A percentile compares a stretch with the other conserved stretches of the same genome.
These are phyloP conservation scores for Colletotrichum kahawae DNA, from an alignment of 2,329 filamentous ascomycete species.

Conservation along the genomic window DNA sequence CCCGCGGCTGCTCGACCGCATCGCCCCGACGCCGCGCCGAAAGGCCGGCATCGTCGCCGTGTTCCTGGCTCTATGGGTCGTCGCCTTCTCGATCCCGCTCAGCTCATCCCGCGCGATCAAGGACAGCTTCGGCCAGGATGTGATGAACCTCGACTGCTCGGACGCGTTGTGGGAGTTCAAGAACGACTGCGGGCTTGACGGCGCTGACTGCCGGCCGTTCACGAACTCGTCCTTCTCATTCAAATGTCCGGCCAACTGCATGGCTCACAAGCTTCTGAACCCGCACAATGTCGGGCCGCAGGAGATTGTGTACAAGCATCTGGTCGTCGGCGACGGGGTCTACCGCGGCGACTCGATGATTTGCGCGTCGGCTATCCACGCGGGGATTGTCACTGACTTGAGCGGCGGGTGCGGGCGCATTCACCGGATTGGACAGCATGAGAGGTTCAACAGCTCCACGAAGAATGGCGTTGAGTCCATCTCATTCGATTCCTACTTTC, in stretches of 20 bases:
- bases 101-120: slow-evolving; percentile 1
- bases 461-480: slow-evolving; percentile 77
- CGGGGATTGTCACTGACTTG: slow-evolving; percentile 74
- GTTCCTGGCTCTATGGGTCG: slow-evolving; percentile 1
- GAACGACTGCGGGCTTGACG: slow-evolving; percentile 70
- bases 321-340: slow-evolving; percentile 74
- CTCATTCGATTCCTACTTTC: slow-evolving; percentile 87
- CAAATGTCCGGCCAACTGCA: slow-evolving; percentile 75
- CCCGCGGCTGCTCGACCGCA: slow-evolving; percentile 1
- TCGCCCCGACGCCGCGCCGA: slow-evolving; percentile 6
- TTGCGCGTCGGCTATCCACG: slow-evolving; percentile 83
- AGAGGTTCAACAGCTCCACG: slow-evolving; percentile 66
- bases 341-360: slow-evolving; percentile 93
- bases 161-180: slow-evolving; percentile 15
- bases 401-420: slow-evolving; percentile 85
- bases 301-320: slow-evolving; percentile 64
- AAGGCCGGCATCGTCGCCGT: slow-evolving; percentile 8
- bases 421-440: slow-evolving; percentile 70
- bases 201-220: slow-evolving; percentile 77
- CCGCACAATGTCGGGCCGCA: slow-evolving; percentile 76
- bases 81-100: slow-evolving; percentile 4
- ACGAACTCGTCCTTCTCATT: slow-evolving; percentile 73
- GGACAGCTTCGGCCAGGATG: not conserved
- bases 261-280: slow-evolving; percentile 68
- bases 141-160: slow-evolving; percentile 6